Conservation (phyloP, 2,329 filamentous ascomycete genomes). For the Fusarium albosuccineum region DNA sequence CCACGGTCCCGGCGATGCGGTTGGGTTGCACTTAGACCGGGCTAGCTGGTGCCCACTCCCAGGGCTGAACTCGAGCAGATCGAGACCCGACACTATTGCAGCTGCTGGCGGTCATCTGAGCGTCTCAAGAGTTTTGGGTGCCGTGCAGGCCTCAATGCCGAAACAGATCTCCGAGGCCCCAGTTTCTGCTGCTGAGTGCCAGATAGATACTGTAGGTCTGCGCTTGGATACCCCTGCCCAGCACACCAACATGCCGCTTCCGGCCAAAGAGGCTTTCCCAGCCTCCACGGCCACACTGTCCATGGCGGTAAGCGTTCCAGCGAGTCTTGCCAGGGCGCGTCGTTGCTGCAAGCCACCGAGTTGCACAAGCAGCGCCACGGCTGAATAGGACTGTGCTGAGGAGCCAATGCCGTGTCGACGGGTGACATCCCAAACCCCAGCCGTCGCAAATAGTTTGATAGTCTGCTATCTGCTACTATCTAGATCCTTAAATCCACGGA, state of each 20-base stretch:
- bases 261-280: conserved; percentile 5
- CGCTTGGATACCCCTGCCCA: conserved; percentile 16
- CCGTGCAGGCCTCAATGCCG: conserved; percentile 23
- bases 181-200: not conserved
- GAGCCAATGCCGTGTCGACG: conserved; percentile 17
- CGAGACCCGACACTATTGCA: conserved; percentile 12
- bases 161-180: not conserved
- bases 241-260: conserved; percentile 28
- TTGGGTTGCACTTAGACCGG: conserved; percentile 29
- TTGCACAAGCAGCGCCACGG: conserved; percentile 28
- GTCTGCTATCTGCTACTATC: not conserved
- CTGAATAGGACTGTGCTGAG: conserved; percentile 15
- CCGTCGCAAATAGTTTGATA: conserved; percentile 24
- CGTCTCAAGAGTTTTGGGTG: not conserved
- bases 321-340: not conserved
- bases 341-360: conserved; percentile 9
- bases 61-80: conserved; percentile 34
- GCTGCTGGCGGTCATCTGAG: conserved; percentile 17
- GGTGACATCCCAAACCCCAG: conserved; percentile 27
- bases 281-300: not conserved
- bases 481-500: conserved; percentile 7
- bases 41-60: conserved; percentile 27
- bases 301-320: conserved; percentile 16
- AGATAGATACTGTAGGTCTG: not conserved
- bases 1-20: conserved; percentile 13